These are phyloP conservation scores for Nepenthes alata DNA, from an alignment of 179 eudicot genomes.

Conservation along the genomic window DNA sequence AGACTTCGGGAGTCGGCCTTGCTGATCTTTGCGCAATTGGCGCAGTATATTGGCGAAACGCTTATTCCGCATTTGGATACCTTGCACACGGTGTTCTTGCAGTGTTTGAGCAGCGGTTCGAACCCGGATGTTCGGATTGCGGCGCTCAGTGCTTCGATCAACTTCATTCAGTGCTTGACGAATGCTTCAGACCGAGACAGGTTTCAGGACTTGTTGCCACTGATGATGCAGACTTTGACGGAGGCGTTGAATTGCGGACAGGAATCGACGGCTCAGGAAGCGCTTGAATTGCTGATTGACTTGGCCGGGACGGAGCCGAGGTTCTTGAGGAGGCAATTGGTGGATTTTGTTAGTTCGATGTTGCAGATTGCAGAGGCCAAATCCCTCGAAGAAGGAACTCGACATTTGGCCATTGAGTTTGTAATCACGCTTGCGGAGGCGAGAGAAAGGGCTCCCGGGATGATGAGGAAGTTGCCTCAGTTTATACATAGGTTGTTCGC, in stretches of 20 bases:
- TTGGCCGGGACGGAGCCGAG: slow-evolving; percentile 12
- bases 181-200: slow-evolving; percentile 5
- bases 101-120: slow-evolving; percentile 11
- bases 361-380: slow-evolving; percentile 16
- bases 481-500: slow-evolving; percentile 18
- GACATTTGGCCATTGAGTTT: slow-evolving; percentile 15
- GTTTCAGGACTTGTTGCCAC: slow-evolving; percentile 11
- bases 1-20: slow-evolving; percentile 22
- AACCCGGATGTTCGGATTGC: slow-evolving; percentile 11
- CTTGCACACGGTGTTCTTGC: slow-evolving; percentile 18
- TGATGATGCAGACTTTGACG: slow-evolving; percentile 15
- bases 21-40: slow-evolving; percentile 25
- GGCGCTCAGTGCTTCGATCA: slow-evolving; percentile 8
- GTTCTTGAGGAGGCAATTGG: slow-evolving; percentile 8
- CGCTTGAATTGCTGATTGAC: slow-evolving; percentile 11
- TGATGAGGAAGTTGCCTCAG: slow-evolving; percentile 28
- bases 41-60: slow-evolving; percentile 28
- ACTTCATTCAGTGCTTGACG: slow-evolving; percentile 10
- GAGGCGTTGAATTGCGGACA: slow-evolving; percentile 12
- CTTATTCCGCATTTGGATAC: slow-evolving; percentile 17
- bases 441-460: slow-evolving; percentile 26
- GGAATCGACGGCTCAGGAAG: slow-evolving; percentile 14
- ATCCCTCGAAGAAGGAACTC: slow-evolving; percentile 9
- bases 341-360: slow-evolving; percentile 10
- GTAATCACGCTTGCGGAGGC: slow-evolving; percentile 25